Evolutionary conservation across 257 asterid species (phyloP).

Genomic region (Solanum sejunctum): DNA sequence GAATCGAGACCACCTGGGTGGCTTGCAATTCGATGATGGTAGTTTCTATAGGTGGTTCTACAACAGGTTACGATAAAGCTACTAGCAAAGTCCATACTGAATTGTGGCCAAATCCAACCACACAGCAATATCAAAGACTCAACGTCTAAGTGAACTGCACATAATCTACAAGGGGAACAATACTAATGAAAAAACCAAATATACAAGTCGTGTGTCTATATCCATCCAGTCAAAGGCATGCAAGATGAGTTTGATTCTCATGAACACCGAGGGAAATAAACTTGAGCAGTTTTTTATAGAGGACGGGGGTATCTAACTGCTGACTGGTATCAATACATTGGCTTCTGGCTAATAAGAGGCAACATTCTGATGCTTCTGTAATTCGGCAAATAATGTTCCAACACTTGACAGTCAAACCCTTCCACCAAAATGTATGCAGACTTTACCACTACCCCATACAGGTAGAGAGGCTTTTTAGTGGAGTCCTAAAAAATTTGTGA

Average conservation of each 20-base stretch:
- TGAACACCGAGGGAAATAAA: not conserved
- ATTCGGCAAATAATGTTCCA: not conserved
- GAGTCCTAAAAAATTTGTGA: too few species aligned
- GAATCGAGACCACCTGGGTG: not conserved
- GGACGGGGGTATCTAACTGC: not conserved
- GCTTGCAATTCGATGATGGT: not conserved
- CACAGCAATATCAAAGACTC: not conserved
- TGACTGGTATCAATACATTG: not conserved
- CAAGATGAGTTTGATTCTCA: not conserved
- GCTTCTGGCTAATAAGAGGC: not conserved
- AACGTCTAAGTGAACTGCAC: not conserved
- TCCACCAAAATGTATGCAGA: not conserved
- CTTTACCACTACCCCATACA: too few species aligned
- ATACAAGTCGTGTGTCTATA: not conserved
- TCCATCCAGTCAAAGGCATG: not conserved
- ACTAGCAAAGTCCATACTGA: not conserved
- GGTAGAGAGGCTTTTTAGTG: too few species aligned
- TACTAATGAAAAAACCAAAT: not conserved
- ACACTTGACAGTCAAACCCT: not conserved
- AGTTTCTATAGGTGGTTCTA: not conserved
- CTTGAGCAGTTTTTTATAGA: not conserved
- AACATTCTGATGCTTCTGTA: not conserved
- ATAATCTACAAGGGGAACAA: not conserved
- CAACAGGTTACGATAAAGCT: not conserved
- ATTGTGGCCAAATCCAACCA: not conserved